Percentiles rank a stretch among this genome's conserved stretches.
phyloP scores from a whole-genome alignment of 305 asterid species.

The Salvia sclarea region DNA sequence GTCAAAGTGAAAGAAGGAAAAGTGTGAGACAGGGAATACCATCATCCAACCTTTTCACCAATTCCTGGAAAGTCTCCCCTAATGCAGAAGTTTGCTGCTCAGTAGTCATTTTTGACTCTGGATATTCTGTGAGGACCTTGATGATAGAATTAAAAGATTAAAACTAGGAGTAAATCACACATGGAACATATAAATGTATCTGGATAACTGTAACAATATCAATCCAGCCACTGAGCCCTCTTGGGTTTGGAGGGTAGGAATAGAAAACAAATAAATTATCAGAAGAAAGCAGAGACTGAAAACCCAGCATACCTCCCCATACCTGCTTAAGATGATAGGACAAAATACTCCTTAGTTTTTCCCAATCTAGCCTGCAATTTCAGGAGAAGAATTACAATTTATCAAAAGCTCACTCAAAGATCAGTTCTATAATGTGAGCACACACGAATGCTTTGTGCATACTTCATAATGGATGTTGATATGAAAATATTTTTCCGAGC shows the following conservation, averaged over 20 bases:
- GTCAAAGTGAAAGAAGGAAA: slow-evolving; percentile 31
- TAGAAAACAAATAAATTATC: slow-evolving; percentile 15
- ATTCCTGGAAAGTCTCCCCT: slow-evolving; percentile 71
- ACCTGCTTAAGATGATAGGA: slow-evolving; percentile 87
- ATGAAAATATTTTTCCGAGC: not conserved
- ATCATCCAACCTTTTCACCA: slow-evolving; percentile 95
- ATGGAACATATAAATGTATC: slow-evolving; percentile 9
- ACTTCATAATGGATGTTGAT: not conserved
- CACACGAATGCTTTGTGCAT: not conserved
- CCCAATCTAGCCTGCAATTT: slow-evolving; percentile 79
- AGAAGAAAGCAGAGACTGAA: slow-evolving; percentile 11
- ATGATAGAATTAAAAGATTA: slow-evolving; percentile 27
- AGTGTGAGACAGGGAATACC: slow-evolving; percentile 68
- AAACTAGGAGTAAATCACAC: not conserved
- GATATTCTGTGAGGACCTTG: slow-evolving; percentile 79
- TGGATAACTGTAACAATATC: slow-evolving; percentile 7
- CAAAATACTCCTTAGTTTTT: slow-evolving; percentile 61
- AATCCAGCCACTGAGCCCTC: not conserved
- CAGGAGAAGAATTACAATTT: slow-evolving; percentile 28
- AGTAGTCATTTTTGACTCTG: slow-evolving; percentile 77
- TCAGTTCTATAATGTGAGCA: not conserved
- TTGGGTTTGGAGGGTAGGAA: slow-evolving; percentile 9
- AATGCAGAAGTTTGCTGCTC: slow-evolving; percentile 72
- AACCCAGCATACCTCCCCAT: slow-evolving; percentile 42
- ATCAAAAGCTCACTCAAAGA: slow-evolving; percentile 19